Evolutionary conservation across 2,329 filamentous ascomycete genomes (phyloP), one percentile per base, ranked within the genome.

Genomic region (Anisogramma anomala): DNA sequence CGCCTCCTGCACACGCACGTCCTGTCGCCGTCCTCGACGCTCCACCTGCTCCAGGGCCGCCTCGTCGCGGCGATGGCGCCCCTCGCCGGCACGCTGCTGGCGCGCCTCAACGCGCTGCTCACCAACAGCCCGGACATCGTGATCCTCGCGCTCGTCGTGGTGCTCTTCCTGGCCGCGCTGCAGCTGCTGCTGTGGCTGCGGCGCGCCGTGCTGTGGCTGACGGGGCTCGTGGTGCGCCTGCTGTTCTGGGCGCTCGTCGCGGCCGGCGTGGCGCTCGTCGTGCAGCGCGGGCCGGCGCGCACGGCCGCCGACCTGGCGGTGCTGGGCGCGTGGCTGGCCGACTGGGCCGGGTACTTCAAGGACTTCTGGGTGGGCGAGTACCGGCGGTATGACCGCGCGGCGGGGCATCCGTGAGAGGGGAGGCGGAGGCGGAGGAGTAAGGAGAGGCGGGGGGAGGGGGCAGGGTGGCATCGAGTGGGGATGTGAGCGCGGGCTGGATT

Each of bases 131-230:
- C 67, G 18, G 64, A 67, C 54, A 23, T 66, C 15, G 61, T 67
- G 11, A 54, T 66, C 6, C 54, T 67, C 10, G 57, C 69, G 41
- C 59, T 71, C 34, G 65, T 71, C 8, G 60, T 81, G 38, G 64
- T 67, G 11, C 53, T 79, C 7, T 64, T 84, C 3, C 61, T 80
- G 33, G 50, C 78, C 22, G 62, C 78, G 41, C 59, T 89, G 38
- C 67, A 86, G 55, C 57, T 88, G 42, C 66, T 91, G 31, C 63
- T 80, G 49, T 81, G 82, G 64, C 65, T 86, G 14, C 77, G 79
- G 47, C 74, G 84, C 46, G 63, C 85, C 15, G 68, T 94, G 43
- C 65, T 86, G 55, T 93, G 79, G 65, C 86, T 85, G 77, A 74
- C 86, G 39, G 66, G 72, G n/a, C 55, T 94, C 41, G 68, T 69